A percentile compares a stretch with the other conserved stretches of the same genome.
phyloP scores from a whole-genome alignment of 2,329 filamentous ascomycete genomes.

The Phialocephala subalpina region DNA sequence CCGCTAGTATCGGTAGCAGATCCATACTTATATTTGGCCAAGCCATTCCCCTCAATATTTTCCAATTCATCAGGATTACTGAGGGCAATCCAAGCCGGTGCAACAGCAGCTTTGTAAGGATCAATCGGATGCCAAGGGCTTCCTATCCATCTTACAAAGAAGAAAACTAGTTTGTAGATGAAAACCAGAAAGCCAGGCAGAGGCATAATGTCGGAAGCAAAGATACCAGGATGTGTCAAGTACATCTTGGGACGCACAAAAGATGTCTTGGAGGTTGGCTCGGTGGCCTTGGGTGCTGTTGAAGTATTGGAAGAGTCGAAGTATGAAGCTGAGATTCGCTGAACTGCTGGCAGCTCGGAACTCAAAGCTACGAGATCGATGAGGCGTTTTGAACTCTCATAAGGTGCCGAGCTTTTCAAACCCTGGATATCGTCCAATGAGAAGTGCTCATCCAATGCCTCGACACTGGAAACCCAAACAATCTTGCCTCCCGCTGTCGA shows the following conservation, averaged over 20 bases:
- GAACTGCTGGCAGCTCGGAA: slow-evolving; percentile 69
- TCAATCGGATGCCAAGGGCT: slow-evolving; percentile 87
- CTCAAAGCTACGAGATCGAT: slow-evolving; percentile 87
- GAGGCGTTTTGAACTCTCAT: slow-evolving; percentile 88
- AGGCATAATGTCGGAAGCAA: slow-evolving; percentile 82
- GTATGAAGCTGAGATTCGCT: slow-evolving; percentile 64
- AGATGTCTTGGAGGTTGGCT: slow-evolving; percentile 19
- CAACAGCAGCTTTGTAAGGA: slow-evolving; percentile 79
- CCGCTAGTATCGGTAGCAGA: slow-evolving; percentile 70
- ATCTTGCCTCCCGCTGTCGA: slow-evolving; percentile 53
- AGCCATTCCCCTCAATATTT: slow-evolving; percentile 50
- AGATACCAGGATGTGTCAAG: slow-evolving; percentile 85
- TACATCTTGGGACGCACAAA: slow-evolving; percentile 70
- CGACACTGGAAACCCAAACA: slow-evolving; percentile 88
- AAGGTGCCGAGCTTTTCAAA: slow-evolving; percentile 66
- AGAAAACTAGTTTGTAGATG: slow-evolving; percentile 73
- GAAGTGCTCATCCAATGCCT: slow-evolving; percentile 61
- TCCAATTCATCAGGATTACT: slow-evolving; percentile 70
- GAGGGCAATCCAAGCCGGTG: slow-evolving; percentile 81
- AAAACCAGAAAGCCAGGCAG: slow-evolving; percentile 74
- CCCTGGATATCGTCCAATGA: slow-evolving; percentile 81
- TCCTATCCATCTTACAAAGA: slow-evolving; percentile 77
- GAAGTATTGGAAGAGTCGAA: slow-evolving; percentile 50
- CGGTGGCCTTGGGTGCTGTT: slow-evolving; percentile 31
- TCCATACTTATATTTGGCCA: slow-evolving; percentile 83